Conservation (phyloP, 2,329 filamentous ascomycete genomes). For the Phialophora tarda region DNA sequence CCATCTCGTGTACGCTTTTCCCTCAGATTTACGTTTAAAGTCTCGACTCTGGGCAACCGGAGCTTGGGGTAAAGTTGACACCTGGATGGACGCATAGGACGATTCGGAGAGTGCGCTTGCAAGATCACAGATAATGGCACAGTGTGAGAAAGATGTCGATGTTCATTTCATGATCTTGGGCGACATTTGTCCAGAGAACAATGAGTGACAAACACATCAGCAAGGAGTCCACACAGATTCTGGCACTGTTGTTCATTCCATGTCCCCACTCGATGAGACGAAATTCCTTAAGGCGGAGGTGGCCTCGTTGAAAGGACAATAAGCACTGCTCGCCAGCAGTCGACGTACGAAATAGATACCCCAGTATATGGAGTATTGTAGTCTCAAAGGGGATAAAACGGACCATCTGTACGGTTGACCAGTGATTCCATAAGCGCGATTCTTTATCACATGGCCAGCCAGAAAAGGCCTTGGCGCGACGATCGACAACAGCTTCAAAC, state of each 20-base stretch:
- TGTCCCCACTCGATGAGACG: not conserved
- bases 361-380: no score
- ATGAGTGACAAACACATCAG: not conserved
- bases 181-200: not conserved
- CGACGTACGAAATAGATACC: no score
- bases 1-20: no score
- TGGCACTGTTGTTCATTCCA: slow-evolving; percentile 1
- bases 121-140: not conserved
- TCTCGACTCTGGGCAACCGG: no score
- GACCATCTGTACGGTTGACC: not conserved
- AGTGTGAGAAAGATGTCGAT: not conserved
- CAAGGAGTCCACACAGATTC: not conserved
- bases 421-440: not conserved
- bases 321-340: no score
- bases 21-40: no score
- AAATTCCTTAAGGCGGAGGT: not conserved
- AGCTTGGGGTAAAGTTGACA: not conserved
- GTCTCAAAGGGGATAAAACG: not conserved
- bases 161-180: slow-evolving; percentile 5
- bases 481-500: not conserved
- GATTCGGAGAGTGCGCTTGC: not conserved
- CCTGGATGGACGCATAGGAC: not conserved
- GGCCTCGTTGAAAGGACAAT: not conserved
- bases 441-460: not conserved
- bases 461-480: not conserved